Evolutionary conservation across 768 basidiomycete species (phyloP).

Genomic region (Boletus subparvulus): DNA sequence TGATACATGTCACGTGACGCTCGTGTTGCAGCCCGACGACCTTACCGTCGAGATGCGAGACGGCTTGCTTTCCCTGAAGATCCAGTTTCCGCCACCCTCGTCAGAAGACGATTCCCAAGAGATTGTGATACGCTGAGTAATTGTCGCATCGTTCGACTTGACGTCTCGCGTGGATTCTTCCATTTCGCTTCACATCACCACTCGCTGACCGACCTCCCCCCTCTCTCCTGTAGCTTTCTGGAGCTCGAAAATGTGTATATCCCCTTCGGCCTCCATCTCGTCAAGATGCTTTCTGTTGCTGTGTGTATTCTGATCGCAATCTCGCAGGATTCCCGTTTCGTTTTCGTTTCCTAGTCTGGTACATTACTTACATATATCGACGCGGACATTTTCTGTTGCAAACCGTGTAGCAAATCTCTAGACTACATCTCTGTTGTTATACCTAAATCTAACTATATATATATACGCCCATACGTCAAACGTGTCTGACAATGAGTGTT

Average conservation of each 20-base stretch:
- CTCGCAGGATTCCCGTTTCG: neutral
- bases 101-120: slow-evolving; percentile 43
- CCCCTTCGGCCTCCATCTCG: neutral
- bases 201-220: slow-evolving; percentile 7
- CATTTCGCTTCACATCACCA: neutral
- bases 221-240: slow-evolving; percentile 6
- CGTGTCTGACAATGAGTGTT: neutral
- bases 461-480: neutral
- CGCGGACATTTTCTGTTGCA: neutral
- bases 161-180: slow-evolving; percentile 10
- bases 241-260: neutral
- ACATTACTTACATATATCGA: neutral
- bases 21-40: slow-evolving; percentile 47
- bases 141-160: slow-evolving; percentile 13
- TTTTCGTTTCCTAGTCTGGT: neutral
- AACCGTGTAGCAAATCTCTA: slow-evolving; percentile 13
- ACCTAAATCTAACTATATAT: neutral
- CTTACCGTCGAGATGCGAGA: slow-evolving; percentile 55
- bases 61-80: slow-evolving; percentile 58
- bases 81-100: slow-evolving; percentile 49
- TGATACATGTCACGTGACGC: slow-evolving; percentile 5
- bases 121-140: slow-evolving; percentile 49
- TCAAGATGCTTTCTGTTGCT: neutral
- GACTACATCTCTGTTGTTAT: slow-evolving; percentile 12
- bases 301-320: neutral